Conservation (phyloP, 176 grass and related monocot species). For the Secale cereale region DNA sequence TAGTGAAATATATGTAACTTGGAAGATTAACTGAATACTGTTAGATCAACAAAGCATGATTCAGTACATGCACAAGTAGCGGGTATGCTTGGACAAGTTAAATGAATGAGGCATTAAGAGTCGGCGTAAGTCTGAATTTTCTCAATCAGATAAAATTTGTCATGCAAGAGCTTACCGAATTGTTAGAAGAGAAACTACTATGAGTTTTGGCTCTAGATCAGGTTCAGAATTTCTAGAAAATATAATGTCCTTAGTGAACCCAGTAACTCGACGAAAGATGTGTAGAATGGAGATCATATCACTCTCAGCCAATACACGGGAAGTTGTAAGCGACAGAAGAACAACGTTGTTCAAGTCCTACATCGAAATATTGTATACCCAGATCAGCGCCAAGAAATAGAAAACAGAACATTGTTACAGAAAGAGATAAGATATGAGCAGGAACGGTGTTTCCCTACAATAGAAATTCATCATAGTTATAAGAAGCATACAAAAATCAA, state of each 20-base stretch:
- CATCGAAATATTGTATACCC: slow-evolving; percentile 18
- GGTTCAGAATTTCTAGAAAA: slow-evolving; percentile 73
- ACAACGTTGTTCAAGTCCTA: slow-evolving; percentile 75
- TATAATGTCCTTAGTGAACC: slow-evolving; percentile 70
- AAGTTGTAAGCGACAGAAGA: slow-evolving; percentile 64
- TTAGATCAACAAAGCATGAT: neutral
- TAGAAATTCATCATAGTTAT: neutral
- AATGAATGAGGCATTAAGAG: neutral
- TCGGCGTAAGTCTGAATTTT: slow-evolving; percentile 11
- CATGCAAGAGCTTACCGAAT: slow-evolving; percentile 57
- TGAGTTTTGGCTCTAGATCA: slow-evolving; percentile 76
- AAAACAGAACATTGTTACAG: slow-evolving; percentile 21
- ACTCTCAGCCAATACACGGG: slow-evolving; percentile 61
- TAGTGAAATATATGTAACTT: neutral
- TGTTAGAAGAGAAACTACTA: slow-evolving; percentile 72
- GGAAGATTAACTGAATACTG: neutral
- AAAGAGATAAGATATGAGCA: neutral
- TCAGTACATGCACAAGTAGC: neutral
- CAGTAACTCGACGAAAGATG: slow-evolving; percentile 61
- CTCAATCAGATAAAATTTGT: neutral
- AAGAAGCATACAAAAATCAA: neutral
- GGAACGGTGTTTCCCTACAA: neutral
- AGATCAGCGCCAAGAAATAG: slow-evolving; percentile 11
- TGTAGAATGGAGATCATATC: slow-evolving; percentile 59
- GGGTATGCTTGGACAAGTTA: neutral